Conservation (phyloP, 345 rosid genomes). For the Ceriops decandra region DNA sequence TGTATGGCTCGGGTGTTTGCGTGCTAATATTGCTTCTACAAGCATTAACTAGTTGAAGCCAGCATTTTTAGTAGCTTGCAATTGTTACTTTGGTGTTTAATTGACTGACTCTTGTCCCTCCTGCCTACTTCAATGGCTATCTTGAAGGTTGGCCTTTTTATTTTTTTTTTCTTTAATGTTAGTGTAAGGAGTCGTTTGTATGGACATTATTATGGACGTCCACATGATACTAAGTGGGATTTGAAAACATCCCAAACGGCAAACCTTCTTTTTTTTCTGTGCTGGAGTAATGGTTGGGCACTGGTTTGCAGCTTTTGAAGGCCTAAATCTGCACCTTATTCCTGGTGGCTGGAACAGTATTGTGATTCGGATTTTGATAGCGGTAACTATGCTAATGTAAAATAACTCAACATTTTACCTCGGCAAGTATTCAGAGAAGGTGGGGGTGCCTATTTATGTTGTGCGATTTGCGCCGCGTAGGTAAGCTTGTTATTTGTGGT, state of each 20-base stretch:
- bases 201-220: slow-evolving; percentile 63
- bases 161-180: slow-evolving; percentile 83
- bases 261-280: slow-evolving; percentile 45
- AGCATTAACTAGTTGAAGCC: slow-evolving; percentile 58
- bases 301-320: slow-evolving; percentile 89
- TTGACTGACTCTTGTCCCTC: slow-evolving; percentile 84
- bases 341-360: slow-evolving; percentile 66
- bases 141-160: slow-evolving; percentile 90
- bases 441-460: slow-evolving; percentile 71
- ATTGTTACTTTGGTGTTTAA: slow-evolving; percentile 62
- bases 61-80: slow-evolving; percentile 63
- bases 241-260: slow-evolving; percentile 49
- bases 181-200: slow-evolving; percentile 68
- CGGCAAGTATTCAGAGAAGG: slow-evolving; percentile 78
- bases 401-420: slow-evolving; percentile 69
- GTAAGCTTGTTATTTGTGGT: slow-evolving; percentile 60
- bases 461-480: slow-evolving; percentile 85
- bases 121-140: slow-evolving; percentile 74
- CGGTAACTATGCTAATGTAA: slow-evolving; percentile 57
- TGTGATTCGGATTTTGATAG: slow-evolving; percentile 65
- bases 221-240: slow-evolving; percentile 80
- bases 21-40: slow-evolving; percentile 55
- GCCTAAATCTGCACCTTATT: slow-evolving; percentile 70
- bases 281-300: slow-evolving; percentile 59
- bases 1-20: slow-evolving; percentile 42